Evolutionary conservation across 106 monocot genomes (phyloP).

Genomic region (Ottelia alismoides): DNA sequence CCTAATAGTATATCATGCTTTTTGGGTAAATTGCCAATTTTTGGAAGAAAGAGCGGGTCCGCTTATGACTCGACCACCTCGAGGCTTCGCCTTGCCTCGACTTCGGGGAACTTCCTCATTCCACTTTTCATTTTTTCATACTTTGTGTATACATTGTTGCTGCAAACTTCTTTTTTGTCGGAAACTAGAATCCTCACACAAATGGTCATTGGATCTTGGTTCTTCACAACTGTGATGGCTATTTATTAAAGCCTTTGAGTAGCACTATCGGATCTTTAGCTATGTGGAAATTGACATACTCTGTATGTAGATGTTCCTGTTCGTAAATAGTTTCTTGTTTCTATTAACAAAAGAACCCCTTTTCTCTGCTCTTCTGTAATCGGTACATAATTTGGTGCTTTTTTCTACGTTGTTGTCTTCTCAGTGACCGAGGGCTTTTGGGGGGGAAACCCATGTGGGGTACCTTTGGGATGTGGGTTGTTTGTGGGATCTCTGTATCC

Average conservation of each 20-base stretch:
- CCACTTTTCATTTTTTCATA: too few species aligned
- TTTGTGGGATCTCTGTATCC: constrained; percentile 11
- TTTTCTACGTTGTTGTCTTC: constrained; percentile 1
- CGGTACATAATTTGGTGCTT: constrained; percentile 4
- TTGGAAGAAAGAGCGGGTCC: too few species aligned
- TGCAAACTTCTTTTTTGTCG: neutral
- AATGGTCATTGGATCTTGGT: constrained; percentile 1
- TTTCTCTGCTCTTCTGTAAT: constrained; percentile 2
- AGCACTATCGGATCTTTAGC: neutral
- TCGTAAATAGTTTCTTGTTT: neutral
- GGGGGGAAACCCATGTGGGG: constrained; percentile 16
- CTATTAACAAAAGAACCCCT: neutral
- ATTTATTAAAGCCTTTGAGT: neutral
- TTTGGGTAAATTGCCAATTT: too few species aligned
- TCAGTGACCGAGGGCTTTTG: constrained; percentile 7
- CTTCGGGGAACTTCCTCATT: too few species aligned
- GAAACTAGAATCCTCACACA: neutral
- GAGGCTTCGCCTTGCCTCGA: too few species aligned
- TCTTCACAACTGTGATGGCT: neutral
- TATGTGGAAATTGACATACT: neutral
- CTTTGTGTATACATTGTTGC: too few species aligned
- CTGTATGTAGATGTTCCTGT: neutral
- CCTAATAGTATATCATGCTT: too few species aligned
- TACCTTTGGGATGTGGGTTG: constrained; percentile 14
- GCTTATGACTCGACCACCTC: too few species aligned